phyloP scores from a whole-genome alignment of 2,329 filamentous ascomycete genomes.

The Claviceps sp. region DNA sequence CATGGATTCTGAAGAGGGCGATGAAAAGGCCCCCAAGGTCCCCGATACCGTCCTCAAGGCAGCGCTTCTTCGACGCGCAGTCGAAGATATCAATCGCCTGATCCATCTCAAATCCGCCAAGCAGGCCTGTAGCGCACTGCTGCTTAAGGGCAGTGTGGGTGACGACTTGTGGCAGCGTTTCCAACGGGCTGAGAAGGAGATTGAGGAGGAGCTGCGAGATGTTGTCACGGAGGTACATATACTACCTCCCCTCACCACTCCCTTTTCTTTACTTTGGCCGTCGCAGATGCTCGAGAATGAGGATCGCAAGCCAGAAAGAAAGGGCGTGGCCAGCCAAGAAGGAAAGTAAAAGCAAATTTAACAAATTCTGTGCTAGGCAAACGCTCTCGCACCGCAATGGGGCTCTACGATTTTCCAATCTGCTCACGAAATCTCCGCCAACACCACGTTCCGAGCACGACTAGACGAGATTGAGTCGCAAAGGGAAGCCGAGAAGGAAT shows the following conservation, averaged over 20 bases:
- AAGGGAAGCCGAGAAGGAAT: conserved; percentile 62
- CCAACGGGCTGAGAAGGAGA: conserved; percentile 84
- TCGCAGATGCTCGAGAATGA: background rate
- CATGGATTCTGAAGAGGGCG: conserved; percentile 47
- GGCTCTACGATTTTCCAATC: conserved; percentile 93
- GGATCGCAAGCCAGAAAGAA: background rate
- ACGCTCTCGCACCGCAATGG: conserved; percentile 79
- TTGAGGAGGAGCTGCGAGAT: conserved; percentile 89
- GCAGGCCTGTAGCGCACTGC: conserved; percentile 66
- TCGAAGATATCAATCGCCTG: conserved; percentile 86
- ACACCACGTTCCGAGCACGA: conserved; percentile 60
- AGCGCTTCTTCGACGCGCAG: conserved; percentile 74
- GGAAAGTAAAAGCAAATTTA: background rate
- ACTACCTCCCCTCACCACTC: background rate
- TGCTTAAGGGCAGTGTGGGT: conserved; percentile 85
- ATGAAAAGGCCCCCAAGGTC: conserved; percentile 55
- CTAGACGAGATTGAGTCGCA: conserved; percentile 64
- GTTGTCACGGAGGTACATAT: conserved; percentile 72
- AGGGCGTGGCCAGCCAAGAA: background rate
- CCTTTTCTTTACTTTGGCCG: background rate
- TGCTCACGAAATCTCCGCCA: conserved; percentile 89
- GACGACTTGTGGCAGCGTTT: conserved; percentile 95
- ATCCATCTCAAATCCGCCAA: conserved; percentile 82
- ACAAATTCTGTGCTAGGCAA: conserved; percentile 47
- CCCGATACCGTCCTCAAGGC: conserved; percentile 81